These are phyloP conservation scores for Xeromyces bisporus DNA, from an alignment of 495 filamentous ascomycete species.

Conservation along the genomic window DNA sequence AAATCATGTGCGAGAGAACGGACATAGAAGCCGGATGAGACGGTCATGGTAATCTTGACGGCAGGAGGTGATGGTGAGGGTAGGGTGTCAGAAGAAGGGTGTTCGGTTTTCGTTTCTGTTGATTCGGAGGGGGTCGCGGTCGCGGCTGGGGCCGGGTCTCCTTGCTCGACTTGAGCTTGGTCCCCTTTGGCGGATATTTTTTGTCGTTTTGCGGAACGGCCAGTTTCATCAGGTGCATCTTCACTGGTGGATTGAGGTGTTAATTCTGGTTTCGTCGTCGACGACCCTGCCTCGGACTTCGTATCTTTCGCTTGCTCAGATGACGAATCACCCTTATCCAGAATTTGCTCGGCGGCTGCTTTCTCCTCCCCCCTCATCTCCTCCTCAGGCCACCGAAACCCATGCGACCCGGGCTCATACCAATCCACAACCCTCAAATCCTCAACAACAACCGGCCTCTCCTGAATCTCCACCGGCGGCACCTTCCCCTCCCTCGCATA, in stretches of 20 bases:
- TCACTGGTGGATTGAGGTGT: conserved; percentile 12
- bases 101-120: conserved; percentile 8
- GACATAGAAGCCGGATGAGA: conserved; percentile 94
- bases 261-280: conserved; percentile 18
- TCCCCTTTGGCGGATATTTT: conserved; percentile 16
- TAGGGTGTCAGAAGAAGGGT: conserved; percentile 13
- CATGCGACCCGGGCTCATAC: conserved; percentile 68
- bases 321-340: conserved; percentile 22
- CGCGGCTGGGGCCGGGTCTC: neutral
- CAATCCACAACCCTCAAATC: conserved; percentile 71
- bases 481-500: conserved; percentile 81
- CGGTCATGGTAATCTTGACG: conserved; percentile 72
- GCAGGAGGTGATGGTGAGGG: conserved; percentile 39
- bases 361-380: conserved; percentile 59
- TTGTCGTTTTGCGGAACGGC: conserved; percentile 16
- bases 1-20: conserved; percentile 85
- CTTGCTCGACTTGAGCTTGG: conserved; percentile 3
- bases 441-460: conserved; percentile 56
- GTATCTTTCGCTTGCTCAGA: conserved; percentile 10
- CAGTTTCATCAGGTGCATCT: conserved; percentile 4
- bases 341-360: conserved; percentile 52
- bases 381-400: conserved; percentile 51
- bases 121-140: conserved; percentile 1
- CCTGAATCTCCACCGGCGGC: conserved; percentile 67
- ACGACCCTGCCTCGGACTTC: conserved; percentile 3